Conservation (phyloP, 1,284 basidiomycete genomes). For the Leccinum fuscescens region DNA sequence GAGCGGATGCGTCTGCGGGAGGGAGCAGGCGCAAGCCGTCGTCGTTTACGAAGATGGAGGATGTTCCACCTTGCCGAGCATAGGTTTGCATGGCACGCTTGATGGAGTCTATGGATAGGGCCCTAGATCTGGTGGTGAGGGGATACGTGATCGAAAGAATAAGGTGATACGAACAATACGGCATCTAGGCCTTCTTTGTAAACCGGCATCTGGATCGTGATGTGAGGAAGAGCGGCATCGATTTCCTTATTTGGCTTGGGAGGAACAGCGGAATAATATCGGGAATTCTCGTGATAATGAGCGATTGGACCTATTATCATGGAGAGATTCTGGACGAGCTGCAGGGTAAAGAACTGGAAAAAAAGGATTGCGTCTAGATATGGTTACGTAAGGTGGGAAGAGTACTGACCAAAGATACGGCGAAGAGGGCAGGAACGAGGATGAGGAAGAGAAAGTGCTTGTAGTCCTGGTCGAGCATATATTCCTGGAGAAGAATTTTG, state of each 20-base stretch:
- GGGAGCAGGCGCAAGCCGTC: slow-evolving; percentile 70
- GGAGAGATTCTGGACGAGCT: slow-evolving; percentile 59
- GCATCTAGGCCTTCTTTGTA: slow-evolving; percentile 74
- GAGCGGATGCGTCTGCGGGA: slow-evolving; percentile 57
- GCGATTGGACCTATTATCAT: slow-evolving; percentile 71
- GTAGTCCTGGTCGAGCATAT: slow-evolving; percentile 62
- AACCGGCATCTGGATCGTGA: slow-evolving; percentile 78
- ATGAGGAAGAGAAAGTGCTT: slow-evolving; percentile 62
- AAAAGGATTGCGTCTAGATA: background rate
- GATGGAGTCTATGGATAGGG: slow-evolving; percentile 75
- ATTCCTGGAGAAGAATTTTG: slow-evolving; percentile 61
- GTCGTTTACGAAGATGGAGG: slow-evolving; percentile 74
- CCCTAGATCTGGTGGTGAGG: slow-evolving; percentile 36
- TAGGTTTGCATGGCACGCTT: slow-evolving; percentile 88
- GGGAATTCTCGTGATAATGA: slow-evolving; percentile 72
- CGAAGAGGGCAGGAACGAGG: slow-evolving; percentile 68
- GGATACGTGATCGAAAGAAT: slow-evolving; percentile 3
- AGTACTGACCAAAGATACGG: slow-evolving; percentile 63
- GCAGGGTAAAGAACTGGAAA: slow-evolving; percentile 59
- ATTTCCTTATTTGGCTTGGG: slow-evolving; percentile 61
- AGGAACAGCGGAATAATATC: slow-evolving; percentile 64
- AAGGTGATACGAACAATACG: slow-evolving; percentile 54
- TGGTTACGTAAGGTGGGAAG: background rate
- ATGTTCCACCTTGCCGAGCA: slow-evolving; percentile 78
- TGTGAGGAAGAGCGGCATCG: slow-evolving; percentile 63